Conservation (phyloP, 169 alveolate genomes). For the Sarcocystis neurona region DNA sequence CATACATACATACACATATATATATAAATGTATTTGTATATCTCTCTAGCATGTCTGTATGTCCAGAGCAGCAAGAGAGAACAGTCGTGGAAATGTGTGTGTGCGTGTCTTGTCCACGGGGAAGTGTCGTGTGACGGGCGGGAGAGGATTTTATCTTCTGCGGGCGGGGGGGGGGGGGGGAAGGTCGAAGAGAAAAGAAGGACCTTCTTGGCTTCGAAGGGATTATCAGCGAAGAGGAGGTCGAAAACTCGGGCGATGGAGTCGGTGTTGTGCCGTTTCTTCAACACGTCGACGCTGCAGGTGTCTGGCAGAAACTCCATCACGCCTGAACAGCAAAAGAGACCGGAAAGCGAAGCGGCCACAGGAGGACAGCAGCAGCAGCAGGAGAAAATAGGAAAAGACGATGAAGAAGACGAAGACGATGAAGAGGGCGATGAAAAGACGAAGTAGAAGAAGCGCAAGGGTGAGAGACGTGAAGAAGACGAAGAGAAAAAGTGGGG, state of each 20-base stretch:
- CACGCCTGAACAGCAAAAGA: slow-evolving; percentile 42
- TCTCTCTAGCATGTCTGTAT: no score
- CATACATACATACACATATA: no score
- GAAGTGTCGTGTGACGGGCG: no score
- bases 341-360: background rate
- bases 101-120: no score
- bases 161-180: no score
- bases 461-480: slow-evolving; percentile 15
- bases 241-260: slow-evolving; percentile 62
- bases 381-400: background rate
- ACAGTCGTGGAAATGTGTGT: no score
- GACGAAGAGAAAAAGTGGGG: no score
- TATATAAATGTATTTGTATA: no score
- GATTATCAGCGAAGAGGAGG: slow-evolving; percentile 61
- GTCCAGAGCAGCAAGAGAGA: no score
- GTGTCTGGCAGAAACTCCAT: slow-evolving; percentile 81
- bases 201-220: slow-evolving; percentile 61
- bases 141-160: no score
- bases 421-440: background rate
- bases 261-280: slow-evolving; percentile 70
- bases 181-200: no score
- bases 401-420: background rate
- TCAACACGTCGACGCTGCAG: slow-evolving; percentile 81
- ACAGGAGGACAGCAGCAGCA: background rate
- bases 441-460: background rate